phyloP scores from a whole-genome alignment of 1,284 basidiomycete genomes.

The Ceratorhiza oryzae-sativae region DNA sequence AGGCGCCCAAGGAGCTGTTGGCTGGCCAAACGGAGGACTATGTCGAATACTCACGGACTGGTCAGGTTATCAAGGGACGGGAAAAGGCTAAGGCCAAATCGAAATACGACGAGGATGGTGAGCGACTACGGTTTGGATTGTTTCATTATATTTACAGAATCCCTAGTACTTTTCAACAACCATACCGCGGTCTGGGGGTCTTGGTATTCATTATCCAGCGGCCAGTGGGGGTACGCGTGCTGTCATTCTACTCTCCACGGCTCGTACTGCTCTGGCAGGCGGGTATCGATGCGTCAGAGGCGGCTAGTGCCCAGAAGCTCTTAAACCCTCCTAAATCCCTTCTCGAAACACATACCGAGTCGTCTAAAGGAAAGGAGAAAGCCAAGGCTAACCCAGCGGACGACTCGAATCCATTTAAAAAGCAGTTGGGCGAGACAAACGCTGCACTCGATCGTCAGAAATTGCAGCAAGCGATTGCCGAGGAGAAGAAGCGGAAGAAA shows the following conservation, averaged over 20 bases:
- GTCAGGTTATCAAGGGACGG: constrained; percentile 90
- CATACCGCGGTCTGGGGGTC: constrained; percentile 97
- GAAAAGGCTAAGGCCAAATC: constrained; percentile 84
- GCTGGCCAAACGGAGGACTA: constrained; percentile 97
- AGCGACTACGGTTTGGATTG: constrained; percentile 47
- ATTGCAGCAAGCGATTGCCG: constrained; percentile 71
- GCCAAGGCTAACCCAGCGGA: constrained; percentile 35
- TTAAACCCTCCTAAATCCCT: constrained; percentile 52
- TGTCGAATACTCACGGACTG: constrained; percentile 94
- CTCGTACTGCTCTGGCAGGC: constrained; percentile 94
- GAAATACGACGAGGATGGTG: constrained; percentile 95
- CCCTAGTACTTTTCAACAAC: constrained; percentile 88
- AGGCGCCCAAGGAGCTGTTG: constrained; percentile 85
- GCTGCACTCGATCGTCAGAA: constrained; percentile 72
- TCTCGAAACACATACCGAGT: constrained; percentile 38
- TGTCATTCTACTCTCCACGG: constrained; percentile 88
- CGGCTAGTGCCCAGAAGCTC: constrained; percentile 73
- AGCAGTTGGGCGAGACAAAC: constrained; percentile 77
- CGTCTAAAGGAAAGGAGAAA: constrained; percentile 47
- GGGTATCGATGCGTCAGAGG: constrained; percentile 79
- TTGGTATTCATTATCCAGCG: constrained; percentile 78
- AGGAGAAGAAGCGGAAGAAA: constrained; percentile 75
- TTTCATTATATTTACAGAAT: constrained; percentile 27
- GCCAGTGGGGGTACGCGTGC: constrained; percentile 92
- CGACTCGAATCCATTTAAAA: constrained; percentile 49